Evolutionary conservation across 208 protist genomes (phyloP).

Genomic region (Leptomonas seymouri): DNA sequence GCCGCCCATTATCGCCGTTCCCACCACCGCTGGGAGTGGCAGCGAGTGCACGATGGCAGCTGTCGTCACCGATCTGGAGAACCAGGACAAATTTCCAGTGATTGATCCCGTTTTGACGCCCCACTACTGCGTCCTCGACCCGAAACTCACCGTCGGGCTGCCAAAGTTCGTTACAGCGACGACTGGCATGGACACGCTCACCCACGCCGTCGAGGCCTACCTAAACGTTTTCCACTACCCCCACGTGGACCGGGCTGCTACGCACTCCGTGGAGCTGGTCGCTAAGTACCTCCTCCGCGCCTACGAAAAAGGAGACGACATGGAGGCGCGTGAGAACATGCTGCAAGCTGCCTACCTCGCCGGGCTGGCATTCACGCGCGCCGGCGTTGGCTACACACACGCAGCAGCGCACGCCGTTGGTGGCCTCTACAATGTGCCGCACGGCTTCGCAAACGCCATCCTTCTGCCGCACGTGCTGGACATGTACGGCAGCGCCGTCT

Average conservation of each 20-base stretch:
- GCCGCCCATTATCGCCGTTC: slow-evolving; percentile 65
- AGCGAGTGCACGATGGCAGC: slow-evolving; percentile 87
- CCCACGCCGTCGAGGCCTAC: slow-evolving; percentile 85
- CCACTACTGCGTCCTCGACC: slow-evolving; percentile 76
- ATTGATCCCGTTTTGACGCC: slow-evolving; percentile 68
- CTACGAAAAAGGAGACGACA: slow-evolving; percentile 53
- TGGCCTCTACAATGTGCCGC: slow-evolving; percentile 71
- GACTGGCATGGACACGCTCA: slow-evolving; percentile 87
- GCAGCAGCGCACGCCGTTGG: slow-evolving; percentile 82
- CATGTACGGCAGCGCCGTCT: slow-evolving; percentile 44
- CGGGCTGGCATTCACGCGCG: slow-evolving; percentile 86
- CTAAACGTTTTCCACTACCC: slow-evolving; percentile 53
- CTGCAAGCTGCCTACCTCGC: slow-evolving; percentile 75
- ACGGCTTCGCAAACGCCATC: slow-evolving; percentile 85
- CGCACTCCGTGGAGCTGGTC: slow-evolving; percentile 50
- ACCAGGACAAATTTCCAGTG: slow-evolving; percentile 67
- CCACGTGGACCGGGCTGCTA: slow-evolving; percentile 47
- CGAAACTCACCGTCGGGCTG: slow-evolving; percentile 66
- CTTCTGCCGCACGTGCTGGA: slow-evolving; percentile 75
- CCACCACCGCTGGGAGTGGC: slow-evolving; percentile 88
- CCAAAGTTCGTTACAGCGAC: slow-evolving; percentile 78
- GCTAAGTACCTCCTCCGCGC: slow-evolving; percentile 52
- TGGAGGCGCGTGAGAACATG: slow-evolving; percentile 70
- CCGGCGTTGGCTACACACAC: slow-evolving; percentile 87
- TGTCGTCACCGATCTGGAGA: slow-evolving; percentile 56